A percentile compares a stretch with the other conserved stretches of the same genome.
These are phyloP conservation scores for Dactylorhiza incarnata DNA, from an alignment of 106 monocot genomes.

Conservation along the genomic window DNA sequence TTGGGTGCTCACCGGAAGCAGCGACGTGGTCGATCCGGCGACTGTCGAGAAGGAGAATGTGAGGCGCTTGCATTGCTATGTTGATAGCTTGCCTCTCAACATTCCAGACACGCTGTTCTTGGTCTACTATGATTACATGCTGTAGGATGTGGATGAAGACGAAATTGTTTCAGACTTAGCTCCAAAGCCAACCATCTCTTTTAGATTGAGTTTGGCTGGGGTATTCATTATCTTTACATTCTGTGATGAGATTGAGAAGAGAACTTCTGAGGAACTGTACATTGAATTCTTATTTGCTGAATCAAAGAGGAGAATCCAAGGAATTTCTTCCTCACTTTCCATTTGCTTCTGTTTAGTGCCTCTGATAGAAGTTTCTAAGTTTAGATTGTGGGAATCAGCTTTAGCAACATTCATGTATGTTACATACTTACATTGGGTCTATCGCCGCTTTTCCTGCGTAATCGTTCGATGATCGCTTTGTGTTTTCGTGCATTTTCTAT, in stretches of 20 bases:
- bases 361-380: too few species aligned
- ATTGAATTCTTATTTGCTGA: not conserved
- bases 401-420: too few species aligned
- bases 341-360: too few species aligned
- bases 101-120: slow-evolving; percentile 85
- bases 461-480: too few species aligned
- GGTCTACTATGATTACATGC: slow-evolving; percentile 79
- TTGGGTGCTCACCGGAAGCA: slow-evolving; percentile 68
- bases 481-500: too few species aligned
- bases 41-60: slow-evolving; percentile 72
- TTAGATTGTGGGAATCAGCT: too few species aligned
- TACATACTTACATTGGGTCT: too few species aligned
- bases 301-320: not conserved
- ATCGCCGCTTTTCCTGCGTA: too few species aligned
- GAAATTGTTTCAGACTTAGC: too few species aligned
- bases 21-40: slow-evolving; percentile 56
- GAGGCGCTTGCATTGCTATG: slow-evolving; percentile 52
- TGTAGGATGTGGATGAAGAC: slow-evolving; percentile 19
- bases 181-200: slow-evolving; percentile 38
- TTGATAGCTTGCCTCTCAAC: slow-evolving; percentile 70
- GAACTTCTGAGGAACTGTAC: slow-evolving; percentile 8
- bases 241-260: slow-evolving; percentile 4
- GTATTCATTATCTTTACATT: not conserved
- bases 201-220: slow-evolving; percentile 36
- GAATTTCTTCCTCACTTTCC: not conserved